These are phyloP conservation scores for Lodderomyces theae DNA, from an alignment of 1,139 yeast genomes.

Conservation along the genomic window DNA sequence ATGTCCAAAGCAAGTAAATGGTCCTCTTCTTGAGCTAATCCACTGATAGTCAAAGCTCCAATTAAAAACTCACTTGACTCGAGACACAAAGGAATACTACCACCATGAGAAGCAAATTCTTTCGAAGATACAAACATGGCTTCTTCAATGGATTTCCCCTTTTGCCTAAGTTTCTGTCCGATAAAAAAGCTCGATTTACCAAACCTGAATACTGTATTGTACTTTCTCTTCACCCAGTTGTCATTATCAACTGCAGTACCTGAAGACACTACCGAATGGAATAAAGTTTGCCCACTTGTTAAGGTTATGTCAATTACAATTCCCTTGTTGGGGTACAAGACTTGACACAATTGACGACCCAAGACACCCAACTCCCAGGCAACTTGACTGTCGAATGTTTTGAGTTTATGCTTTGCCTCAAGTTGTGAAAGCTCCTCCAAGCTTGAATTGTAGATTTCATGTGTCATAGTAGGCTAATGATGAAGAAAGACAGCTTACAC, in stretches of 20 bases:
- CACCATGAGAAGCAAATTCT: conserved; percentile 63
- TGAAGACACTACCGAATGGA: conserved; percentile 47
- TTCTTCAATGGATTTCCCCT: conserved; percentile 30
- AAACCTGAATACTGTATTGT: conserved; percentile 49
- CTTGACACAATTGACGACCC: conserved; percentile 28
- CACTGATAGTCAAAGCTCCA: conserved; percentile 60
- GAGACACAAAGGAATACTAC: conserved; percentile 56
- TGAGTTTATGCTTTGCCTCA: conserved; percentile 18
- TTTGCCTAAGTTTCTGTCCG: conserved; percentile 45
- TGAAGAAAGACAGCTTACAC: no score
- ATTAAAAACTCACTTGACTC: conserved; percentile 43
- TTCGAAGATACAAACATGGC: conserved; percentile 40
- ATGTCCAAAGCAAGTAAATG: conserved; percentile 38
- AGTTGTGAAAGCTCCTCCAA: conserved; percentile 16
- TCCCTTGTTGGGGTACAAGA: conserved; percentile 24
- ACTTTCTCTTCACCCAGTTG: conserved; percentile 56
- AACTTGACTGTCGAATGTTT: conserved; percentile 24
- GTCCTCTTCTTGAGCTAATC: conserved; percentile 50
- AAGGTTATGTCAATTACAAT: conserved; percentile 53
- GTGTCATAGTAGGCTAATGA: conserved; percentile 7
- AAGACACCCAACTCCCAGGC: conserved; percentile 40
- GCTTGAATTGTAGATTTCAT: conserved; percentile 16
- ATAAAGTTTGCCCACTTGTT: conserved; percentile 49
- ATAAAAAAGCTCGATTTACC: conserved; percentile 53
- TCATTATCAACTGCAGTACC: conserved; percentile 53